A percentile compares a stretch with the other conserved stretches of the same genome.
These are phyloP conservation scores for Penicillium sp. DNA, from an alignment of 2,329 filamentous ascomycete species.

Conservation along the genomic window DNA sequence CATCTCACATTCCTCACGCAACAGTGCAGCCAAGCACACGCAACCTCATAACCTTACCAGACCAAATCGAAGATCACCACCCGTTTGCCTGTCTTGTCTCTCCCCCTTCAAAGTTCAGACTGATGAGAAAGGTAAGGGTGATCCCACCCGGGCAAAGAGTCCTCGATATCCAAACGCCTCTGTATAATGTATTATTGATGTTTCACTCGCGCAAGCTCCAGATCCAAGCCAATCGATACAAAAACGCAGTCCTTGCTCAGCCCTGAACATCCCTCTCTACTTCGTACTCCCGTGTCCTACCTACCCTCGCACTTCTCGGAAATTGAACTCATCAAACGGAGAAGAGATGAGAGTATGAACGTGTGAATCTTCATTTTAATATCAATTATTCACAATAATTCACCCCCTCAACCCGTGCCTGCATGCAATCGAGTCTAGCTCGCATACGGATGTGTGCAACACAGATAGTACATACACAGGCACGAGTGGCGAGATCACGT, in stretches of 20 bases:
- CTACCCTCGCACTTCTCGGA: neutral
- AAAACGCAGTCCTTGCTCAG: neutral
- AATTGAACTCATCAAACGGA: too few relatives aligned
- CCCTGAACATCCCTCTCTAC: neutral
- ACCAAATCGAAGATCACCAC: neutral
- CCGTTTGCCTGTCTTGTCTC: neutral
- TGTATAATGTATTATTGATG: slow-evolving; percentile 4
- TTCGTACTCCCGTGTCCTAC: neutral
- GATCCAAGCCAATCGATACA: slow-evolving; percentile 1
- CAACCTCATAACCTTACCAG: neutral
- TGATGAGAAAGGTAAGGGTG: slow-evolving; percentile 8
- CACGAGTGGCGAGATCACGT: slow-evolving; percentile 9
- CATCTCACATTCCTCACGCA: slow-evolving; percentile 9
- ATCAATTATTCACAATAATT: too few relatives aligned
- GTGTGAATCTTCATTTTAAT: too few relatives aligned
- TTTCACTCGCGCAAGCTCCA: slow-evolving; percentile 4
- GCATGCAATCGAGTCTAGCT: slow-evolving; percentile 1
- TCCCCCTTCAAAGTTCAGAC: neutral
- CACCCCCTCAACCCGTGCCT: slow-evolving; percentile 6
- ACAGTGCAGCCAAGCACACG: neutral
- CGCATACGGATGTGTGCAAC: slow-evolving; percentile 2
- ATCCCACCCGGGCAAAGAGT: neutral
- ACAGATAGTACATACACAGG: too few relatives aligned
- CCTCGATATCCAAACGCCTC: neutral
- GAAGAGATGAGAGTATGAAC: too few relatives aligned